Evolutionary conservation across 805 yeast species (phyloP).

Genomic region (Ogataea nitratoaversa): DNA sequence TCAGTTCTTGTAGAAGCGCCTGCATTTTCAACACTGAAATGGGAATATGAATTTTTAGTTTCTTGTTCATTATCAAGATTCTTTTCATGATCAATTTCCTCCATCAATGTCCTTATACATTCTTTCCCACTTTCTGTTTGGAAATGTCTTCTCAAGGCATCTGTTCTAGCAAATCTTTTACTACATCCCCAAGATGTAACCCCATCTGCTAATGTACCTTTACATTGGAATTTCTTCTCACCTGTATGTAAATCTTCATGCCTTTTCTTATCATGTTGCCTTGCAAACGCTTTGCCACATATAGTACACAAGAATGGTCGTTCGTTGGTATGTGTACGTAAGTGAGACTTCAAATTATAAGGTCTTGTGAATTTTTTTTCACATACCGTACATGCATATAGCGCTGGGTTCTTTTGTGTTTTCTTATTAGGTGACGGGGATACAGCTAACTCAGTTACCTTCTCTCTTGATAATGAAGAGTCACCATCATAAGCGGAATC

Average conservation of each 20-base stretch:
- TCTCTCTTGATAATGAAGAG: conserved; percentile 41
- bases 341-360: conserved; percentile 85
- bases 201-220: conserved; percentile 58
- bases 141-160: conserved; percentile 75
- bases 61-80: conserved; percentile 4
- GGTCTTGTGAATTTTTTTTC: conserved; percentile 88
- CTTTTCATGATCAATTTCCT: conserved; percentile 39
- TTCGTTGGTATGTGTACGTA: conserved; percentile 86
- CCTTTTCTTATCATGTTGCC: conserved; percentile 73
- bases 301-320: conserved; percentile 68
- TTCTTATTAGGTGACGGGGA: conserved; percentile 46
- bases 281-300: conserved; percentile 79
- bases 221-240: conserved; percentile 69
- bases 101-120: conserved; percentile 65
- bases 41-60: background rate
- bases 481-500: conserved; percentile 30
- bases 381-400: conserved; percentile 77
- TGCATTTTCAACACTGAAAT: conserved; percentile 16
- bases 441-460: conserved; percentile 62
- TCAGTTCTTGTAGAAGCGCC: conserved; percentile 9
- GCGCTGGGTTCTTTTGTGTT: conserved; percentile 67
- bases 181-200: conserved; percentile 70
- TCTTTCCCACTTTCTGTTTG: conserved; percentile 74
- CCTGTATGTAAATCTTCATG: conserved; percentile 77
- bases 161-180: conserved; percentile 73